phyloP scores from a whole-genome alignment of 139 green algal genomes.

The Spirogloea muscicola region DNA sequence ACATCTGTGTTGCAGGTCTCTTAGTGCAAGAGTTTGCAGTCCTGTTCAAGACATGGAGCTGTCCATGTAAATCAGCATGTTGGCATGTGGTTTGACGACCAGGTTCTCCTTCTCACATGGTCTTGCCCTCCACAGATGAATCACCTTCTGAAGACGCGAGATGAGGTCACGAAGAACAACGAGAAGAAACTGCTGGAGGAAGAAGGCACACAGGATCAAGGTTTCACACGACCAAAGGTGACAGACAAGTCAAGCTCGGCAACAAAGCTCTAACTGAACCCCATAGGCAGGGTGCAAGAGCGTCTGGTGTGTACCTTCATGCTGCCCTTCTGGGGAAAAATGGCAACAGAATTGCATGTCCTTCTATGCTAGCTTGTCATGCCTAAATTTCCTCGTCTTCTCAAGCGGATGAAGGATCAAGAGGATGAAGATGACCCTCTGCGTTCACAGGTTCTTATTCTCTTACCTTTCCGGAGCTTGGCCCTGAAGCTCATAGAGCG shows the following conservation, averaged over 20 bases:
- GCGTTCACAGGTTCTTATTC: slow-evolving; percentile 65
- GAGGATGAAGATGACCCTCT: too few relatives aligned
- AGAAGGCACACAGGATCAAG: slow-evolving; percentile 67
- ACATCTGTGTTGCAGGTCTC: background rate
- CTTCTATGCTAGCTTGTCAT: too few relatives aligned
- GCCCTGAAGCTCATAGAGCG: slow-evolving; percentile 64
- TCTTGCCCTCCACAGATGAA: slow-evolving; percentile 54
- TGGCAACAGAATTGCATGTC: too few relatives aligned
- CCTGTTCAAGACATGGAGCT: background rate
- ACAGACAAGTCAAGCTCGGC: too few relatives aligned
- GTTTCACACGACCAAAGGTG: slow-evolving; percentile 76
- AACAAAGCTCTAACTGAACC: too few relatives aligned
- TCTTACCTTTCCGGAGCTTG: slow-evolving; percentile 79
- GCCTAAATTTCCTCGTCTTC: too few relatives aligned
- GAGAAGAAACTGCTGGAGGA: background rate
- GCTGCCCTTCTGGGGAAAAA: too few relatives aligned
- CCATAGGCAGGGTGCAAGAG: too few relatives aligned
- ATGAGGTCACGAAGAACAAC: slow-evolving; percentile 80
- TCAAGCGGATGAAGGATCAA: too few relatives aligned
- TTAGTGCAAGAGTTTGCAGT: background rate
- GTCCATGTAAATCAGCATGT: background rate
- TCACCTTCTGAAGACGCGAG: slow-evolving; percentile 72
- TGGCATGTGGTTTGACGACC: background rate
- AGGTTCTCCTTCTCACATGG: background rate
- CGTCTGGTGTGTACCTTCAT: too few relatives aligned